Conservation (phyloP, 306 rosid genomes). For the Dryas drummondii region DNA sequence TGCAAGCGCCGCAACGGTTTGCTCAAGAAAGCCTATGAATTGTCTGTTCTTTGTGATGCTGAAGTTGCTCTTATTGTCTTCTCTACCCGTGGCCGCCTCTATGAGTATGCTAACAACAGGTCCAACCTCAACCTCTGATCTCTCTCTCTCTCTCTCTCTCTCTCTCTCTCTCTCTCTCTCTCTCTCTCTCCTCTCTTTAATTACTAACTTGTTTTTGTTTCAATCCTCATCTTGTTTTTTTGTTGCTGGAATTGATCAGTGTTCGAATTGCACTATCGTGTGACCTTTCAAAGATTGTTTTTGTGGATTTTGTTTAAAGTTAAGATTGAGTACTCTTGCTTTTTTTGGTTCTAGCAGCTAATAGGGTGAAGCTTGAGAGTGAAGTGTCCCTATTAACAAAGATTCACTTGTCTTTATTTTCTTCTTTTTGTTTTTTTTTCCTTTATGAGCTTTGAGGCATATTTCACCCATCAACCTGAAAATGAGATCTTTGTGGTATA, state of each 20-base stretch:
- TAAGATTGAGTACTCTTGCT: not conserved
- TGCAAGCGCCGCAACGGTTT: slow-evolving; percentile 86
- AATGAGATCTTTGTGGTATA: not conserved
- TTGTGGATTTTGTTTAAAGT: not conserved
- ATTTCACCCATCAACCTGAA: slow-evolving; percentile 19
- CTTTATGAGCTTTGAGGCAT: slow-evolving; percentile 23
- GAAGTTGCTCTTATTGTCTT: slow-evolving; percentile 93
- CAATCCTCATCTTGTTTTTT: not conserved
- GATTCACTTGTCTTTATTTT: not conserved
- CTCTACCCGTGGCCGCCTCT: slow-evolving; percentile 87
- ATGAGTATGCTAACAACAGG: slow-evolving; percentile 94
- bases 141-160: not conserved
- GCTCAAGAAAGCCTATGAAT: slow-evolving; percentile 86
- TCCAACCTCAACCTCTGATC: slow-evolving; percentile 6
- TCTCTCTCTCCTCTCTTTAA: not conserved
- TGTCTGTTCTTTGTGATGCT: slow-evolving; percentile 88
- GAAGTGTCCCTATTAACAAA: slow-evolving; percentile 1
- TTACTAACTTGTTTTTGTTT: not conserved
- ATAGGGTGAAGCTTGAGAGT: not conserved
- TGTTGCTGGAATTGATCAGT: not conserved
- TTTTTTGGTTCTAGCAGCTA: slow-evolving; percentile 11
- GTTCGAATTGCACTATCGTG: not conserved
- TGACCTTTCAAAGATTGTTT: not conserved
- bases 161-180: not conserved
- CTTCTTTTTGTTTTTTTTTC: slow-evolving; percentile 15